Evolutionary conservation across 805 yeast species (phyloP), one percentile per base, ranked within the genome.

Genomic region (Zygoascus bituminiphila): DNA sequence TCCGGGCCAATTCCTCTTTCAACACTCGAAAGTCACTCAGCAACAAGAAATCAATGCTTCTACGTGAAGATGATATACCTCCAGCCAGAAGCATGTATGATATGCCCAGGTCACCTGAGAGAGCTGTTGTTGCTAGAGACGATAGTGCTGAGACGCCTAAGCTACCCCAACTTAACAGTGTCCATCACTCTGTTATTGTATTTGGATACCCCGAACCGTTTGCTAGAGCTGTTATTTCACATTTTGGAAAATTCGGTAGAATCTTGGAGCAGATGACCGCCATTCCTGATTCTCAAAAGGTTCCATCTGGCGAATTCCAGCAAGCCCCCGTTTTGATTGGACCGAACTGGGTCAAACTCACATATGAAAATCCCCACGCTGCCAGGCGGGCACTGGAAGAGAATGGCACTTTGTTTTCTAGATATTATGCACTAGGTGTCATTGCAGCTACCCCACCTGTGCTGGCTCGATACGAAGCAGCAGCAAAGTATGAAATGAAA

Each of bases 171-270:
- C 33, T 29, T 7, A 29, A 29, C 33, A 29, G 33, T 29, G 33
- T 15, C n/a, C 33, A 29, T 12, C 33, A 41, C 20, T 84, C 95
- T 0, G 84, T 91, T 0, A 67, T 89, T 24, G 87, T 91, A 2
- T 88, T 84, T 66, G 98, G 98, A 1, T 91, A 87, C 62, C 88
- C 94, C 1, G 94, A 88, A 58, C 72, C 79, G 1, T 73, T 81
- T 54, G 79, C 94, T 7, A 75, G 74, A 26, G 73, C 74, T 31
- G 77, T 91, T 1, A 73, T 91, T 35, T 76, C 77, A 46, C 85
- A 80, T 63, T 91, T 88, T 59, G 72, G 80, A 21, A 83, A 82
- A 57, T 87, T 82, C 64, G 98, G 98, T 19, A 73, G 72, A 23
- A 79, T 91, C 37, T 63, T 87, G 48, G 96, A 88, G 55, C 82